Percentiles rank a stretch among this genome's conserved stretches.
These are phyloP conservation scores for Niebla homalea DNA, from an alignment of 495 filamentous ascomycete species.

Conservation along the genomic window DNA sequence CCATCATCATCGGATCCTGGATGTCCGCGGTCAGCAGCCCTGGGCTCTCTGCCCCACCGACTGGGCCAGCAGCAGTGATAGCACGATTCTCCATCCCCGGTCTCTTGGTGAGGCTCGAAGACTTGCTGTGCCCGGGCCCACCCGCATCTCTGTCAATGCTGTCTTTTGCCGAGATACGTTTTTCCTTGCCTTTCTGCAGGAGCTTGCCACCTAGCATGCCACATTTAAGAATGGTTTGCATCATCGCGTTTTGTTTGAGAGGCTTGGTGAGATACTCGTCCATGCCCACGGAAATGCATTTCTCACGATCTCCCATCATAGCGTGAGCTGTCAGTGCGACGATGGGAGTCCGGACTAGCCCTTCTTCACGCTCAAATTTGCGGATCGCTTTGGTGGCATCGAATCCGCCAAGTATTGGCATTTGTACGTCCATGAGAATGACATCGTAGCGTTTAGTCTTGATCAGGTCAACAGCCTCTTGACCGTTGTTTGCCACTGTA, in stretches of 20 bases:
- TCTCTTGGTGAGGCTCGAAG: slow-evolving; percentile 20
- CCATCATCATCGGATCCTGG: slow-evolving; percentile 46
- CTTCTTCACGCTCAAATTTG: slow-evolving; percentile 73
- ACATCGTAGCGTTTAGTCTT: slow-evolving; percentile 72
- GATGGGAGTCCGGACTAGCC: slow-evolving; percentile 75
- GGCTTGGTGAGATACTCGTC: slow-evolving; percentile 98
- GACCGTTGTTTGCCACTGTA: slow-evolving; percentile 88
- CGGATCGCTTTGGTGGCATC: slow-evolving; percentile 96
- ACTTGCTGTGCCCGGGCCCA: not conserved
- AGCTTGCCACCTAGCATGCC: slow-evolving; percentile 83
- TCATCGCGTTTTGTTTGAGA: slow-evolving; percentile 93
- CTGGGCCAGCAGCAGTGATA: slow-evolving; percentile 48
- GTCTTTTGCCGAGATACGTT: slow-evolving; percentile 41
- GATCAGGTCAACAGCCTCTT: slow-evolving; percentile 81
- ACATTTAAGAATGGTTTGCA: slow-evolving; percentile 95
- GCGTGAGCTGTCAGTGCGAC: slow-evolving; percentile 96
- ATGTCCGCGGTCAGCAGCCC: slow-evolving; percentile 44
- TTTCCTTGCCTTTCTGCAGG: slow-evolving; percentile 56
- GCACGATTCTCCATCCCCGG: slow-evolving; percentile 41
- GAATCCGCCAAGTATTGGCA: slow-evolving; percentile 99
- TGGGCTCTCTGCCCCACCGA: slow-evolving; percentile 46
- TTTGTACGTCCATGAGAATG: slow-evolving; percentile 98
- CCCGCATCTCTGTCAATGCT: slow-evolving; percentile 27
- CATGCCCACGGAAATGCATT: slow-evolving; percentile 97
- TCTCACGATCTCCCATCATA: slow-evolving; percentile 97